Evolutionary conservation across 2,329 filamentous ascomycete genomes (phyloP).

Genomic region (Aspergillus awamori): DNA sequence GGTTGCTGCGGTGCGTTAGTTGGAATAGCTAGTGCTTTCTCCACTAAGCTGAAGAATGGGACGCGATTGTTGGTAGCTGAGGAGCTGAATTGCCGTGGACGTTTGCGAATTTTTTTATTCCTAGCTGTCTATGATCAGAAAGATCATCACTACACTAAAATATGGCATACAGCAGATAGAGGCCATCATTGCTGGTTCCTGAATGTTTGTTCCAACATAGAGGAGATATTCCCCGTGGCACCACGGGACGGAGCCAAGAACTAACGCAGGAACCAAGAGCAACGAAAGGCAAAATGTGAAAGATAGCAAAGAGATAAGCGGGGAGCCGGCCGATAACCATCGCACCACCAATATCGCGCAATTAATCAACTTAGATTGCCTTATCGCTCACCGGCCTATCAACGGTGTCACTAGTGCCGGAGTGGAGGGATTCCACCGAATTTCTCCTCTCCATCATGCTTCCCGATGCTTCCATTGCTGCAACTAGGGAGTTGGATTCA

Average conservation of each 20-base stretch:
- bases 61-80: neutral
- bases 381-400: neutral
- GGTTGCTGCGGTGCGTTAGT: neutral
- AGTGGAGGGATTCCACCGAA: too few relatives aligned
- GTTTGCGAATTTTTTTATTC: too few relatives aligned
- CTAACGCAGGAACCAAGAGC: neutral
- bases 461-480: too few relatives aligned
- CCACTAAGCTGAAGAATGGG: constrained; percentile 1
- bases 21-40: neutral
- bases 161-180: too few relatives aligned
- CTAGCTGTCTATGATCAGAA: too few relatives aligned
- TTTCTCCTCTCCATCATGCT: neutral
- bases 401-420: neutral
- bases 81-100: neutral
- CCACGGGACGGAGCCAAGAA: too few relatives aligned
- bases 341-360: neutral
- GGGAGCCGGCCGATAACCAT: too few relatives aligned
- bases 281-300: neutral
- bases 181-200: too few relatives aligned
- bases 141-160: too few relatives aligned
- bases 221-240: too few relatives aligned
- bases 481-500: too few relatives aligned
- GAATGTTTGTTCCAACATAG: too few relatives aligned
- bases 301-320: neutral
- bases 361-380: constrained; percentile 3